These are phyloP conservation scores for Typha latifolia DNA, from an alignment of 176 grass and related monocot genomes.

Conservation along the genomic window DNA sequence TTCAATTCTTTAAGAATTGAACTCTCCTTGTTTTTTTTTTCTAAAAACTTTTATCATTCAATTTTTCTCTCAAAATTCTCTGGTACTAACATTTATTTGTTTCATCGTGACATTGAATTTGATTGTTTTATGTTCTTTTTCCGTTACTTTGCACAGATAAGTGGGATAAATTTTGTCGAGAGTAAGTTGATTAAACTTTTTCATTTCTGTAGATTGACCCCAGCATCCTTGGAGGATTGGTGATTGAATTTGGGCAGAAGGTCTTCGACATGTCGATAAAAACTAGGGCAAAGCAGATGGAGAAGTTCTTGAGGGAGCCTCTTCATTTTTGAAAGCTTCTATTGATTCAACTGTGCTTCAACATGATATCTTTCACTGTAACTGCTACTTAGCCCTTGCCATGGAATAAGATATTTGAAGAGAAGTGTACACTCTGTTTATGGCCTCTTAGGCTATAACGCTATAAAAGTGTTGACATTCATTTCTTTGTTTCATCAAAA, in stretches of 20 bases:
- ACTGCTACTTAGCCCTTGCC: slow-evolving; percentile 21
- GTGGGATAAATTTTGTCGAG: no score
- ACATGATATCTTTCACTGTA: no score
- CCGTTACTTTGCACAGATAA: background rate
- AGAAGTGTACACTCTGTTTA: slow-evolving; percentile 31
- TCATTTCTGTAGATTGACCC: slow-evolving; percentile 55
- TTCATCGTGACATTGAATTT: background rate
- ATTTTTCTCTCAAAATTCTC: no score
- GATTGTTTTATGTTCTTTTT: background rate
- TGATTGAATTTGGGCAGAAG: slow-evolving; percentile 69
- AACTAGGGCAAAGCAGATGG: slow-evolving; percentile 95
- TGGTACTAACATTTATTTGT: no score
- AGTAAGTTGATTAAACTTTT: no score
- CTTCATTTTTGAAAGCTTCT: slow-evolving; percentile 40
- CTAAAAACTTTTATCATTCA: no score
- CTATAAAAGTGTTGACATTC: slow-evolving; percentile 15
- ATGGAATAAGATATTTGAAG: slow-evolving; percentile 47
- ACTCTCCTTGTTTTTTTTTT: no score
- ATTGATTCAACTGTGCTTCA: slow-evolving; percentile 21
- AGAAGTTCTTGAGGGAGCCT: slow-evolving; percentile 70
- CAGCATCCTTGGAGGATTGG: slow-evolving; percentile 75
- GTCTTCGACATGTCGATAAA: slow-evolving; percentile 93
- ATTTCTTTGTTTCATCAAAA: slow-evolving; percentile 22
- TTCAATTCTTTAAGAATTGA: no score
- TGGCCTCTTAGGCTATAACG: slow-evolving; percentile 20